These are phyloP conservation scores for Phytophthora crassamura DNA, from an alignment of 352 stramenopile genomes.

Conservation along the genomic window DNA sequence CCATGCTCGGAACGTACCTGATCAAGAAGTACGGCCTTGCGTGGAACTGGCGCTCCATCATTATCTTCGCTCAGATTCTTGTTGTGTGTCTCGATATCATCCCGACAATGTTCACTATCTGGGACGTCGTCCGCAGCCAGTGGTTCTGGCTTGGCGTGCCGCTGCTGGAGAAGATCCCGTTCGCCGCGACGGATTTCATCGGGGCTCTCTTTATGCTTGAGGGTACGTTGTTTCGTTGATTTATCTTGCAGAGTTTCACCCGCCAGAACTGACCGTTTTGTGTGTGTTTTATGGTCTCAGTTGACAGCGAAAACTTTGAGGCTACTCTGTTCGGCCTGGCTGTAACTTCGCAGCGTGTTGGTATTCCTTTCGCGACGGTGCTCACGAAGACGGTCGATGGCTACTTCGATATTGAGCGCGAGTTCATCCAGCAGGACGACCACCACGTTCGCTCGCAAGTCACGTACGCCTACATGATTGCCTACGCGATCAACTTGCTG, in stretches of 20 bases:
- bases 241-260: too few species aligned
- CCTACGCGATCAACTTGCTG: slow-evolving; percentile 60
- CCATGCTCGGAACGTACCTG: slow-evolving; percentile 45
- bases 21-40: slow-evolving; percentile 43
- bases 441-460: slow-evolving; percentile 57
- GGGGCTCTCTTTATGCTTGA: slow-evolving; percentile 64
- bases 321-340: slow-evolving; percentile 58
- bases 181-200: slow-evolving; percentile 47
- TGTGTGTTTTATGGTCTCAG: background rate
- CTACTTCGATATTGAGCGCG: slow-evolving; percentile 62
- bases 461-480: slow-evolving; percentile 66
- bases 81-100: slow-evolving; percentile 57
- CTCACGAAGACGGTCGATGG: slow-evolving; percentile 66
- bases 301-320: slow-evolving; percentile 58
- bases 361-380: slow-evolving; percentile 56
- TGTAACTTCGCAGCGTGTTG: slow-evolving; percentile 47
- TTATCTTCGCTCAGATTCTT: slow-evolving; percentile 50
- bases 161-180: slow-evolving; percentile 60
- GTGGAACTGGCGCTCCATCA: slow-evolving; percentile 62
- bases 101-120: slow-evolving; percentile 69
- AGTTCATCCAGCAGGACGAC: slow-evolving; percentile 46
- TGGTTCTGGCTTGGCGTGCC: slow-evolving; percentile 74
- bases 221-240: background rate
- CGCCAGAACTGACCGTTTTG: too few species aligned
- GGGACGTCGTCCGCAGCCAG: slow-evolving; percentile 70